Base-by-base conservation (phyloP, 1,139 yeast species). In the Protomyces gravidus region DNA sequence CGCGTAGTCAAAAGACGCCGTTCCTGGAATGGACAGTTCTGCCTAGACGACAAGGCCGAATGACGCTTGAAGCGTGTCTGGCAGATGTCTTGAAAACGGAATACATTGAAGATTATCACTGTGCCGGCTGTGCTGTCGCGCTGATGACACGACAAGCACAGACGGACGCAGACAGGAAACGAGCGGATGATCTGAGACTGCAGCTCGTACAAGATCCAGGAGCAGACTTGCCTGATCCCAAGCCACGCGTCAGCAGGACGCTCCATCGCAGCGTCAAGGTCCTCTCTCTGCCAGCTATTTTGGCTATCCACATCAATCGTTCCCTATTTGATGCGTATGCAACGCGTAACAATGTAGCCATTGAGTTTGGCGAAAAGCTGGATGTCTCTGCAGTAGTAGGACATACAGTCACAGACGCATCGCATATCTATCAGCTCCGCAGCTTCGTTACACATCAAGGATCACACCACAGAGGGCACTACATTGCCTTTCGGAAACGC, bases 371-470 rank as follows among this genome's bases (percentile, higher is more conserved):
- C 4, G 58, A 53, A 1, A 32, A 40, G 7, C 15, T 46, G 46
- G 25, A 23, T 5, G 15, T 46, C n/a, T 11, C 47, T 9, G 47
- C 21, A 9, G 28, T 30, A 9, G 36, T 25, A 15, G 42, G 42
- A 2, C 21, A 36, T 19, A 17, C 17, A 4, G 11, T n/a, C 5
- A 15, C 4, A 3, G 21, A 17, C 19, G 6, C 17, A 15, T 19
- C 11, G 11, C 23, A 15, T 9, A 11, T 15, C 7, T 53, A 53
- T 32, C 28, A 21, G 27, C n/a, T 53, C 46, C 58, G 58, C 26
- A 53, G 58, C 27, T 46, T 53, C 26, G 58, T 53, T 27, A 53
- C 39, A 6, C 58, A 53, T n/a, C 45, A 45, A 17, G 58, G 58
- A 17, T 45, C 45, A 26, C 58, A 53, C 36, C 46, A 53, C 15